Evolutionary conservation across 805 yeast species (phyloP), one percentile per base, ranked within the genome.

Genomic region (Zygotorulaspora chibaensis): DNA sequence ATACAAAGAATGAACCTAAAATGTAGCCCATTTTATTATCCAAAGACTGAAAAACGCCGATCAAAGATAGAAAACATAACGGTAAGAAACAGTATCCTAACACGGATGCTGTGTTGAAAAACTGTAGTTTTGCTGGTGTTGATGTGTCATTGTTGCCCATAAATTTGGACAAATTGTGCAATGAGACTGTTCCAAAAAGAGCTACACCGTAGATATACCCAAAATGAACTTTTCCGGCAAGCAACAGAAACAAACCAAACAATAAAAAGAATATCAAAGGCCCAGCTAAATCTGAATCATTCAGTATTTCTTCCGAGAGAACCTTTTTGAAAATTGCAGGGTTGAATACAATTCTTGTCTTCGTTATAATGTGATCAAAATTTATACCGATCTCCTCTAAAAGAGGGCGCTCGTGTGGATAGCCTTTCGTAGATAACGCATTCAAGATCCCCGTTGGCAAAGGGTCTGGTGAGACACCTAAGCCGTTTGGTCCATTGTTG

Each of bases 141-240:
- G 50, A 38, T 12, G 75, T 43, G 33, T 38, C 53, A 31, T 73
- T 74, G 45, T 76, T 77, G 46, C 95, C 81, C 99, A 93, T 93
- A 51, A 88, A 72, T 63, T 85, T 89, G 65, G 95, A 84, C 48
- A 93, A 72, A 56, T 79, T 78, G 67, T 90, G 97, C 53, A 89
- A 77, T 27, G 95, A 81, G 12, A 87, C 62, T 1, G 95, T 84
- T 13, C 99, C 99, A 56, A 91, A 81, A 35, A 93, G 68, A 0
- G 96, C 98, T 35, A 93, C 95, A 33, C 99, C 98, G 61, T 93
- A 93, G 40, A 93, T 86, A 65, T 93, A 93, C 2, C 98, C 98
- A 63, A 93, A 93, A 65, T 93, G 98, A 12, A 91, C 86, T 65
- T 91, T 93, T 4, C 99, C 98, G 1, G 96, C 83, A 36, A 90